Evolutionary conservation across 1,284 basidiomycete genomes (phyloP).

Genomic region (Puccinia horiana): DNA sequence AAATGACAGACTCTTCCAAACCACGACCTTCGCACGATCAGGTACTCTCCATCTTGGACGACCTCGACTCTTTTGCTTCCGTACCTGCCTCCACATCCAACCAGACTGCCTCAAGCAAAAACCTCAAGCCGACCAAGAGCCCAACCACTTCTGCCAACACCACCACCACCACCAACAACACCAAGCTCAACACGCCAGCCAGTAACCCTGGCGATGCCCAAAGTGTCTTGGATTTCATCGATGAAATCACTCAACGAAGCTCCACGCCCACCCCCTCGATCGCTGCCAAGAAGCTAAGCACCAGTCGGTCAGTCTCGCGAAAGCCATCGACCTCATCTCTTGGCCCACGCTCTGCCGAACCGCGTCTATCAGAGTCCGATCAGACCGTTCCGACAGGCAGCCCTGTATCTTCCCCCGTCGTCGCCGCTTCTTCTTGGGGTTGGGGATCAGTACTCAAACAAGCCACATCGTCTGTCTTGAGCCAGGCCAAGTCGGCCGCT

Average conservation of each 20-base stretch:
- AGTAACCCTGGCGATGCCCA: constrained; percentile 38
- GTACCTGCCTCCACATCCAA: not conserved
- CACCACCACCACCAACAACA: not conserved
- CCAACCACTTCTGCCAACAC: not conserved
- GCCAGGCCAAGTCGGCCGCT: constrained; percentile 40
- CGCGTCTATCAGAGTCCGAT: not conserved
- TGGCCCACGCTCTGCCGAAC: not conserved
- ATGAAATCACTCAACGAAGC: constrained; percentile 44
- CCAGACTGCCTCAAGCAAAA: not conserved
- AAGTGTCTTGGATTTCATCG: constrained; percentile 45
- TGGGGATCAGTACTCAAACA: constrained; percentile 48
- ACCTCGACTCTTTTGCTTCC: constrained; percentile 41
- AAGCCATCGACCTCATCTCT: constrained; percentile 40
- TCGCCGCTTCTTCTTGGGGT: constrained; percentile 20
- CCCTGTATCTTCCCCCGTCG: not conserved
- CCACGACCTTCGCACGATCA: constrained; percentile 8
- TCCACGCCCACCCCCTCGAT: constrained; percentile 35
- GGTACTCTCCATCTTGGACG: constrained; percentile 38
- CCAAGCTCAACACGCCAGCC: not conserved
- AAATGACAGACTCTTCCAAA: constrained; percentile 11
- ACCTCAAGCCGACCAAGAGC: no score
- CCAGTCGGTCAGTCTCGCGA: constrained; percentile 32
- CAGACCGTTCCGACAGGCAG: not conserved
- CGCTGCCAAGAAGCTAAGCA: constrained; percentile 19
- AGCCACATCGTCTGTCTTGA: constrained; percentile 43